These are phyloP conservation scores for Anastatica hierochuntica DNA, from an alignment of 345 rosid species.

Conservation along the genomic window DNA sequence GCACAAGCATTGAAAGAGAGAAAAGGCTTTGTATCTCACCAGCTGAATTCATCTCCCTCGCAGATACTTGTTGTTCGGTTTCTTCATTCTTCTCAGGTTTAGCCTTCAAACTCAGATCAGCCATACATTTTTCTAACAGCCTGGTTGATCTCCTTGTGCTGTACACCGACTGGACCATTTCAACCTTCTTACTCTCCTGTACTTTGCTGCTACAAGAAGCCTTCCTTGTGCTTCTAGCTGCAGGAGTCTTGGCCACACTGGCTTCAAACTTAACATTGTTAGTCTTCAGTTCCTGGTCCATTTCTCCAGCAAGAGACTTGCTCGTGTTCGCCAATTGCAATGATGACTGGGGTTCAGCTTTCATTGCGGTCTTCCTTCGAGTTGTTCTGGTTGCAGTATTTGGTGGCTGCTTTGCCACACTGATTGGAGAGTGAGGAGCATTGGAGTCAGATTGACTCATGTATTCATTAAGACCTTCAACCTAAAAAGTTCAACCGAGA, in stretches of 20 bases:
- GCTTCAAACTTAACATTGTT: constrained; percentile 7
- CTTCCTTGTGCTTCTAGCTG: constrained; percentile 26
- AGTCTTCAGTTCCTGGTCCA: constrained; percentile 28
- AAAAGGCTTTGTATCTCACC: constrained; percentile 8
- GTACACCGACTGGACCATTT: constrained; percentile 33
- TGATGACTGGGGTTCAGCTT: constrained; percentile 30
- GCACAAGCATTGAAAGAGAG: not conserved
- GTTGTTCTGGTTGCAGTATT: constrained; percentile 34
- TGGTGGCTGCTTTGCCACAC: constrained; percentile 15
- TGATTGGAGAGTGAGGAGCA: constrained; percentile 32
- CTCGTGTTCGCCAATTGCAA: constrained; percentile 24
- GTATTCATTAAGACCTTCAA: constrained; percentile 71
- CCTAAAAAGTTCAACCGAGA: constrained; percentile 30
- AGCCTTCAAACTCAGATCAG: constrained; percentile 39
- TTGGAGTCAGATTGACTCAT: constrained; percentile 24
- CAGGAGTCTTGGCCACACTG: constrained; percentile 18
- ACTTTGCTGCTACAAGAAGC: constrained; percentile 18
- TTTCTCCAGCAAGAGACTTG: constrained; percentile 23
- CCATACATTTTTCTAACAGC: constrained; percentile 54
- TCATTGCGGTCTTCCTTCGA: constrained; percentile 33
- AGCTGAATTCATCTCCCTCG: constrained; percentile 1
- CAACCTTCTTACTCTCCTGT: constrained; percentile 13
- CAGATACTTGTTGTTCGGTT: constrained; percentile 1
- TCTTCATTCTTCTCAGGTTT: constrained; percentile 2
- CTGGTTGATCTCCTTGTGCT: constrained; percentile 67